Conservation (phyloP, 2,329 filamentous ascomycete genomes). For the Aspergillus caelatus region DNA sequence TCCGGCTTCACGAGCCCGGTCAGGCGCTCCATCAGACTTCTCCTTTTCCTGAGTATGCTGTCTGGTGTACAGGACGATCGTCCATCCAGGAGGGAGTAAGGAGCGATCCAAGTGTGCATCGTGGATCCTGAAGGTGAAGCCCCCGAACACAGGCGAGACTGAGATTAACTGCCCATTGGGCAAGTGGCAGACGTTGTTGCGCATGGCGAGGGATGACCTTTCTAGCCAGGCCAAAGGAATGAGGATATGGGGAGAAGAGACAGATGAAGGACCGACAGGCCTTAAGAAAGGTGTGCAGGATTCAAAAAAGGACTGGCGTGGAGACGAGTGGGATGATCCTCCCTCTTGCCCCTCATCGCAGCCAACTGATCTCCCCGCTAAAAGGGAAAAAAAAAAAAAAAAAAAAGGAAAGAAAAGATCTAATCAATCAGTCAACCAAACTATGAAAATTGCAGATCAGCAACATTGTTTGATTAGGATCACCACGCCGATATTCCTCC, state of each 20-base stretch:
- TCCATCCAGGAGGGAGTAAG: conserved; percentile 79
- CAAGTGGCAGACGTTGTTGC: conserved; percentile 55
- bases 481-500: background rate
- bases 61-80: conserved; percentile 78
- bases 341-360: background rate
- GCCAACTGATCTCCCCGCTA: background rate
- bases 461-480: background rate
- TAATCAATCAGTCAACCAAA: background rate
- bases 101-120: conserved; percentile 70
- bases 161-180: conserved; percentile 86
- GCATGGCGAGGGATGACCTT: conserved; percentile 24
- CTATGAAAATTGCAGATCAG: background rate
- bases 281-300: background rate
- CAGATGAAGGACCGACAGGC: background rate
- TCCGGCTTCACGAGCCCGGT: conserved; percentile 16
- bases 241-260: background rate
- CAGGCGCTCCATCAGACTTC: conserved; percentile 16
- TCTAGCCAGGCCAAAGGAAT: background rate
- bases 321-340: conserved; percentile 1
- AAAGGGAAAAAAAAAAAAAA: background rate
- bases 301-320: background rate
- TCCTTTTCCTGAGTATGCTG: conserved; percentile 29
- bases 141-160: conserved; percentile 86
- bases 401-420: background rate
- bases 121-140: conserved; percentile 83